Base-by-base conservation (phyloP, 78 protist genomes). In the Dictyostelium firmibasis region DNA sequence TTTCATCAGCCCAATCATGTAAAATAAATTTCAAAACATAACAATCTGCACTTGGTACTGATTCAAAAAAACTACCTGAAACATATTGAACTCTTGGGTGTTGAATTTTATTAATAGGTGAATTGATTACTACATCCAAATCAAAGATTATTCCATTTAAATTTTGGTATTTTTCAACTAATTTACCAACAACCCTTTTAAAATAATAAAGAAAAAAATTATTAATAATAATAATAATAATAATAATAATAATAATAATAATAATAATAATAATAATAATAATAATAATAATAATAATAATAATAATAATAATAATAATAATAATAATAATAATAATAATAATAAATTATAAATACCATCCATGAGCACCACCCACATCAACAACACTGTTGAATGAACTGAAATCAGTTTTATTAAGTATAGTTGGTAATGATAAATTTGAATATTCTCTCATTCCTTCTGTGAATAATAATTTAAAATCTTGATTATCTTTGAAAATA, bases 281-380 rank as follows among this genome's bases (percentile, higher is more conserved):
- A 38, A 38, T 4, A 38, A 38, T 4, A 38, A 38, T 4, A 38
- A 38, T 4, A 38, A 38, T n/a, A 38, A 38, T 2, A 38, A 38
- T 4, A 38, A 38, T 4, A 38, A 38, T 4, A 38, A 38, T 4
- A 38, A 38, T 4, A 38, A 38, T n/a, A n/a, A n/a, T n/a, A n/a
- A n/a, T n/a, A n/a, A n/a, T n/a, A 38, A 38, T 2, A 38, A 38
- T 4, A 38, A 38, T 4, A 38, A 38, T 4, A 38, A 38, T 4
- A 38, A 38, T 4, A 38, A 38, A 38, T 38, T 38, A 4, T 38
- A 38, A 38, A 38, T 44, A n/a, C 25, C 31, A 14, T 35, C 74
- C 86, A 53, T 82, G 86, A 23, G 36, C 3, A 18, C 86, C 86
- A 60, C 86, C 86, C 18, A 82, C 36, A 33, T 82, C 86, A 62